Conservation (phyloP, 2,329 filamentous ascomycete genomes). For the Aureobasidium musti region DNA sequence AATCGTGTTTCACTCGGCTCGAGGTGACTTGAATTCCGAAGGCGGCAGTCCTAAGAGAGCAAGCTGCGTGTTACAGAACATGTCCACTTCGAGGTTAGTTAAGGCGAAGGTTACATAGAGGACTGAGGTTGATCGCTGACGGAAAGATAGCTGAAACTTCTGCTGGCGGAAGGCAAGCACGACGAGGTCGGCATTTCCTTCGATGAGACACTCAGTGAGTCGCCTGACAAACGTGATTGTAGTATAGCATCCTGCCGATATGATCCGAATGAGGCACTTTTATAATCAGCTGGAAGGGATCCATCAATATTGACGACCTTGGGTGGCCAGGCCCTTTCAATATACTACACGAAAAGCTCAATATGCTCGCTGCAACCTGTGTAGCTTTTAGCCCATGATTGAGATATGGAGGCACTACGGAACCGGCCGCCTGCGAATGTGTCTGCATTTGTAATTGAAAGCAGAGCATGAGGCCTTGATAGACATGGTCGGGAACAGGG, state of each 20-base stretch:
- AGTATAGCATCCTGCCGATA: background rate
- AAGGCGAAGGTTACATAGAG: background rate
- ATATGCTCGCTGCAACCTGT: background rate
- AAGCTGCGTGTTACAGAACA: constrained; percentile 7
- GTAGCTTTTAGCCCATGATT: background rate
- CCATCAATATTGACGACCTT: background rate
- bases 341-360: background rate
- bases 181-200: background rate
- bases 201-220: background rate
- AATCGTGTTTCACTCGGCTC: constrained; percentile 3
- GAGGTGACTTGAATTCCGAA: background rate
- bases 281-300: background rate
- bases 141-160: background rate
- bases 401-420: background rate
- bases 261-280: background rate
- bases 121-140: background rate
- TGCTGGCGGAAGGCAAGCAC: background rate
- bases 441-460: no score
- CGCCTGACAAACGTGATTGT: no score
- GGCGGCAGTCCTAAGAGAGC: background rate
- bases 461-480: background rate
- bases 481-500: background rate
- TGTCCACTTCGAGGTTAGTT: background rate
- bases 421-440: background rate
- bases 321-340: background rate